Evolutionary conservation across 129 eudicot species (phyloP).

Genomic region (Apium graveolens): DNA sequence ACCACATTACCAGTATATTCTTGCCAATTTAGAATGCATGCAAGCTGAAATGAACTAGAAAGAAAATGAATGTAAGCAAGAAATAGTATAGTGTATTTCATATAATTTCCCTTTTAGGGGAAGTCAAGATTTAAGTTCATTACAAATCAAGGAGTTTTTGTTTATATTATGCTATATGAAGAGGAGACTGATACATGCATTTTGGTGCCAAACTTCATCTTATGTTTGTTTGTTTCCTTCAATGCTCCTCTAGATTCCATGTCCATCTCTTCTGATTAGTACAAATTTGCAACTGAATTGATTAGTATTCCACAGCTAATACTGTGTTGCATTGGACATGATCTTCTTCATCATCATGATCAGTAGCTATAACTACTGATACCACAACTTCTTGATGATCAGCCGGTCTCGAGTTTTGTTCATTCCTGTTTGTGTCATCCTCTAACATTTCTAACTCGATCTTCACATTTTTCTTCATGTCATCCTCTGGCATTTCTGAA

Average conservation of each 20-base stretch:
- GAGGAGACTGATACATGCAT: neutral
- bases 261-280: neutral
- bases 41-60: neutral
- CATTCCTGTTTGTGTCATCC: neutral
- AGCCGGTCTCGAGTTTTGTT: neutral
- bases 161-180: neutral
- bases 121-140: neutral
- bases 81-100: neutral
- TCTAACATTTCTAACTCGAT: neutral
- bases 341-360: neutral
- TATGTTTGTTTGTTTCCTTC: neutral
- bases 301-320: neutral
- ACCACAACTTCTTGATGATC: conserved; percentile 1
- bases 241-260: neutral
- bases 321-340: neutral
- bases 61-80: neutral
- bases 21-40: neutral
- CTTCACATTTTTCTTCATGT: neutral
- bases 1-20: neutral
- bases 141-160: neutral
- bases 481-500: neutral
- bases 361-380: neutral
- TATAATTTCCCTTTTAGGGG: neutral
- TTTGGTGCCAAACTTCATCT: neutral
- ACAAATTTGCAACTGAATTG: neutral